Base-by-base conservation (phyloP, 306 rosid genomes). In the Arachis stenosperma region DNA sequence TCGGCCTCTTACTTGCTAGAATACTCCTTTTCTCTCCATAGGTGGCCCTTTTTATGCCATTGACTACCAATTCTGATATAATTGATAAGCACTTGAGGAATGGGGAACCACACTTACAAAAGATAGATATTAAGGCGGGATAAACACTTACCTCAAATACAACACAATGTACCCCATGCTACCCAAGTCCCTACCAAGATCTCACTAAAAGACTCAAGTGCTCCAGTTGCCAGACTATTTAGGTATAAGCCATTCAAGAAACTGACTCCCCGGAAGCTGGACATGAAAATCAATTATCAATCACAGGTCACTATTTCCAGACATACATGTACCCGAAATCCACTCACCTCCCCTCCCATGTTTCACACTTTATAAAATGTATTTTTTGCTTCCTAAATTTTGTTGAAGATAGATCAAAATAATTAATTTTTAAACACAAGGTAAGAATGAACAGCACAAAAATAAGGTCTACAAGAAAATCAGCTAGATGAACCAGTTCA, bases 401-500 rank as follows among this genome's bases (percentile, higher is more conserved):
- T 14, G 58, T 69, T 41, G 69, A 59, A 9, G 47, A 56, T 30
- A 71, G 48, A 43, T 69, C 11, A 54, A 54, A 51, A 51, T 5
- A 62, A 57, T n/a, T 65, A 13, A 47, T 65, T 47, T 39, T 47
- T 39, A 42, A 44, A 52, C 73, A 47, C 75, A 65, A 15, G 29
- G 67, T 66, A 61, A 61, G 68, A 56, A 48, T 63, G 43, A 65
- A 60, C 27, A 9, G 51, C 75, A 78, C 9, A 44, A 39, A 69
- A 52, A 54, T 58, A 15, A 47, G 15, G 0, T 17, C 9, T 9
- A 12, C 58, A 73, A 15, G 30, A 43, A 65, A 59, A 42, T 40
- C 47, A 40, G 11, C 68, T 14, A 66, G 68, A 14, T 36, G 17
- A 30, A 54, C 54, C 63, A 7, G 29, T 68, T 47, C 48, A 51